Base-by-base conservation (phyloP, 2,329 filamentous ascomycete genomes). In the Fusarium sp. region DNA sequence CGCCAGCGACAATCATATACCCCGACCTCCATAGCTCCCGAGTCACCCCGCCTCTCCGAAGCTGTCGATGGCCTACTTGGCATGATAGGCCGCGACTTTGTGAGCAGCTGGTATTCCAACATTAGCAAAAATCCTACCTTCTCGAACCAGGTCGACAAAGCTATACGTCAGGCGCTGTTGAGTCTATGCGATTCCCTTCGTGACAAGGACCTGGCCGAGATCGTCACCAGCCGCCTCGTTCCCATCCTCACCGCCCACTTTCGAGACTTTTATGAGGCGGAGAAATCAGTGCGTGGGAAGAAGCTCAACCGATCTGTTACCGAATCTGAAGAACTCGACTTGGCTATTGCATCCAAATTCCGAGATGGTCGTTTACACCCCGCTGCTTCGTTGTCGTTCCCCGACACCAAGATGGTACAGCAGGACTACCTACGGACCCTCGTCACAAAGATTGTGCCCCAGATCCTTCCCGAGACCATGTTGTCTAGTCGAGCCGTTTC, bases 271-370 rank as follows among this genome's bases (percentile, higher is more conserved):
- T 93, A 94, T 78, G 90, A 96, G 70, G 96, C 96, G 0, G 96
- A 99, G 81, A 88, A 91, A 62, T 87, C 89, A 8, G 92, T 99
- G 10, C 88, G 95, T 58, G 96, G 96, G 11, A 91, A 90, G 77
- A 93, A 97, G 79, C 83, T 98, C 61, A 96, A 93, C 73, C 89
- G 93, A 57, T 93, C 91, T 70, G 90, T 99, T 60, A 98, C 96
- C 3, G 96, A 99, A 81, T 97, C 94, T 1, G 95, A 97, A 77
- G 96, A 99, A 84, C 83, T 99, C 74, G 94, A 98, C 79, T 84
- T 97, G 71, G 96, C 96, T 2, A 97, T 99, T 79, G 96, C 96
- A n/a, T 90, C 88, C 40, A 97, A 97, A 80, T 99, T 96, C 79
- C 90, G 87, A 59, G 91, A 96, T 77, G 95, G 95, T 25, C 93